phyloP scores from a whole-genome alignment of 2,329 filamentous ascomycete species.

The Xylogone sp. region DNA sequence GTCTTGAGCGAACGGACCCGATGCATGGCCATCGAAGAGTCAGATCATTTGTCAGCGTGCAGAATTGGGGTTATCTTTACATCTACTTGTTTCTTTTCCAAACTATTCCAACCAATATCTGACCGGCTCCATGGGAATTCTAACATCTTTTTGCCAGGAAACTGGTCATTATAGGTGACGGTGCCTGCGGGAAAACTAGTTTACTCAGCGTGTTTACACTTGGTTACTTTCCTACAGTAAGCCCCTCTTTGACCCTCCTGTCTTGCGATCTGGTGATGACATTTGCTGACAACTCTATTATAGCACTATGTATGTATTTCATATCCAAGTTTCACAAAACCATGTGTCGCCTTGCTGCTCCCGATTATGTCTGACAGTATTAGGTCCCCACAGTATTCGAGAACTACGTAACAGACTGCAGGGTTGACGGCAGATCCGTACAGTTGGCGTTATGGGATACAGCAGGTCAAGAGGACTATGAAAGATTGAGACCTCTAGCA shows the following conservation, averaged over 20 bases:
- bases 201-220: slow-evolving; percentile 95
- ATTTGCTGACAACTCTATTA: slow-evolving; percentile 11
- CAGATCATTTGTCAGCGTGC: background rate
- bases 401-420: slow-evolving; percentile 98
- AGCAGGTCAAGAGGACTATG: slow-evolving; percentile 98
- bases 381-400: slow-evolving; percentile 98
- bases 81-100: background rate
- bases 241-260: slow-evolving; percentile 33
- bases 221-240: slow-evolving; percentile 94
- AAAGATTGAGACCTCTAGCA: slow-evolving; percentile 86
- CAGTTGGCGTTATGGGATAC: slow-evolving; percentile 99
- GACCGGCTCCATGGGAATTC: background rate
- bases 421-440: slow-evolving; percentile 97
- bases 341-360: background rate
- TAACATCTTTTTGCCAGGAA: slow-evolving; percentile 57
- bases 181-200: slow-evolving; percentile 98
- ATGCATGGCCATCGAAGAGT: background rate
- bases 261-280: slow-evolving; percentile 25
- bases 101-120: background rate
- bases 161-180: slow-evolving; percentile 93
- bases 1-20: background rate
- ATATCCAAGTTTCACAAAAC: no score
- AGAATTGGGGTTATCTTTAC: background rate
- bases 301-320: slow-evolving; percentile 45
- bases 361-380: slow-evolving; percentile 35